Base-by-base conservation (phyloP, 345 rosid species). In the Eucalyptus cloeziana region DNA sequence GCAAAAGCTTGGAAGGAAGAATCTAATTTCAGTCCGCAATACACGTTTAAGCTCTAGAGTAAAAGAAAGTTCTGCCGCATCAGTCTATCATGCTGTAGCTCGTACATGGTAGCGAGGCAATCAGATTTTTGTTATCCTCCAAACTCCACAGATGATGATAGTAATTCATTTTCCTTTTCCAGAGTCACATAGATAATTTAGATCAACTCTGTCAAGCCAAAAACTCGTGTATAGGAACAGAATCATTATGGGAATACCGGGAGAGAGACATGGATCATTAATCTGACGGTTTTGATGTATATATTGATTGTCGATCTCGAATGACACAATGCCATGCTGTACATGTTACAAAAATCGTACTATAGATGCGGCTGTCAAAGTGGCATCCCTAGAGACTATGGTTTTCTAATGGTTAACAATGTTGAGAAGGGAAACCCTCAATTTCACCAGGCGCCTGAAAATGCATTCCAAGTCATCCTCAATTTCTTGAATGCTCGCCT, bases 391-490 rank as follows among this genome's bases (percentile, higher is more conserved):
- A 10, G 81, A 33, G 44, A 9, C 45, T 71, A 33, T 6, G 3
- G 44, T 33, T 33, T 71, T 71, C 81, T 33, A 71, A 25, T 71
- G 45, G 81, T 71, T 71, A 33, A 69, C 25, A 33, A 33, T 9
- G 13, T 71, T 71, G 81, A 71, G 81, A 17, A 71, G 81, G 13
- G 44, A 19, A 71, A 71, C 81, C 81, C 49, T 88, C 80, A 30
- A 87, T 64, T 88, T 91, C 8, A 92, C 71, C 11, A 90, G 87
- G 50, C 45, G 49, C 89, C 91, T 86, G 56, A 88, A 90, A 43
- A 86, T 86, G 54, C 90, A 49, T 51, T 91, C 90, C 86, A 88
- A 30, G 25, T 58, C 89, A 44, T 88, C 89, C 50, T 87, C 88
- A 8, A 80, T 47, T 79, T 92, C 91, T 25, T 88, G 64, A 33